Base-by-base conservation (phyloP, 2,329 filamentous ascomycete genomes). In the Aspergillus intermedius region DNA sequence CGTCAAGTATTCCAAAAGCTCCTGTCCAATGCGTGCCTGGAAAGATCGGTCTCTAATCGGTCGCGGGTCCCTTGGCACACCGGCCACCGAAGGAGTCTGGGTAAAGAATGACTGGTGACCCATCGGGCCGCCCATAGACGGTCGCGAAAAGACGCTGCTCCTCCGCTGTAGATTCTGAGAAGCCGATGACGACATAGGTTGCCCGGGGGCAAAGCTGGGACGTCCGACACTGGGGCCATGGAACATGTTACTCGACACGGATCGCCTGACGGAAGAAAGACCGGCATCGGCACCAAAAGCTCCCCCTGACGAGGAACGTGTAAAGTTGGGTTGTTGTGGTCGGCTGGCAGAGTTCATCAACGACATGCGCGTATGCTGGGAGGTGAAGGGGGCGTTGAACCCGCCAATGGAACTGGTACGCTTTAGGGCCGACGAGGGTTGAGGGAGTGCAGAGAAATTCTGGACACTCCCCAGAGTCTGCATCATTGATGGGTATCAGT, bases 51-150 rank as follows among this genome's bases (percentile, higher is more conserved):
- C 89, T 63, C 85, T 87, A 46, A 97, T 74, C 12, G 91, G 87
- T 49, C 94, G 82, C 1, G 93, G 91, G 63, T 98, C 94, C 52
- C 83, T 80, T 1, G 90, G 88, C 2, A 91, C 85, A 50, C 88
- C 88, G 1, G 90, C 89, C 3, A 87, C 81, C 49, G 86, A 82
- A 3, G 89, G 88, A 19, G 84, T 88, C 54, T 91, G 88, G 59
- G 91, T 87, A 70, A 98, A 98, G 76, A 98, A 97, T 53, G 89
- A 95, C 68, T 96, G 91, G 59, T 93, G 88, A 45, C 76, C 80
- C 57, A 82, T 78, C n/a, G 82, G 79, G 2, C 82, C 87, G 41
- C 74, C 76, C 12, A 77, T 80, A 1, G 88, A 91, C 10, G 82
- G 80, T n/a, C 87, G 80, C 4, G 82, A 80, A 72, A 89, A 83